These are phyloP conservation scores for Tetrapisispora iriomotensis DNA, from an alignment of 805 yeast species.

Conservation along the genomic window DNA sequence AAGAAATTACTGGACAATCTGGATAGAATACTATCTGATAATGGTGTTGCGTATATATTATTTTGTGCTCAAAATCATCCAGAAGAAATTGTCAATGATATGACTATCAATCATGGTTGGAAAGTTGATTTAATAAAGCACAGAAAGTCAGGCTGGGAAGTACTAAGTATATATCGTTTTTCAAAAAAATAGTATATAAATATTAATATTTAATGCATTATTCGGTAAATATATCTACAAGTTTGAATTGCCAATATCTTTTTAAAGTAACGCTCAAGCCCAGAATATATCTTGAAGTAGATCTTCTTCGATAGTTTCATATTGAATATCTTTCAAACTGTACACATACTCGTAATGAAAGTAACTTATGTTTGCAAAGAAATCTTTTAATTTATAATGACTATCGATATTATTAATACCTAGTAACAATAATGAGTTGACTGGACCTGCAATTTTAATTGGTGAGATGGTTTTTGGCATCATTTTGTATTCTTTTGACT, in stretches of 20 bases:
- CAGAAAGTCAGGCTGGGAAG: constrained; percentile 95
- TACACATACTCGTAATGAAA: constrained; percentile 39
- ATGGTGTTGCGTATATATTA: constrained; percentile 77
- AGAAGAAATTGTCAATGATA: constrained; percentile 39
- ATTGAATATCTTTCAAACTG: constrained; percentile 37
- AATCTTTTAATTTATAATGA: constrained; percentile 14
- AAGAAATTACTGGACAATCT: constrained; percentile 47
- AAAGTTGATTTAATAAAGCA: constrained; percentile 39
- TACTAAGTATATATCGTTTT: constrained; percentile 64
- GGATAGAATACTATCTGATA: constrained; percentile 38
- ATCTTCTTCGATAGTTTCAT: constrained; percentile 44
- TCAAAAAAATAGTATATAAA: too few species aligned
- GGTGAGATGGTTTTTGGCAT: background rate
- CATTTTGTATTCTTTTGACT: constrained; percentile 13
- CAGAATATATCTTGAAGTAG: constrained; percentile 46
- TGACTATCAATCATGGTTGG: constrained; percentile 42
- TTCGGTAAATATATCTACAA: constrained; percentile 1
- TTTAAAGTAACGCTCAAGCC: too few species aligned
- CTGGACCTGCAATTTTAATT: background rate
- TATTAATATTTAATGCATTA: too few species aligned
- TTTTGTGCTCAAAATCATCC: constrained; percentile 92
- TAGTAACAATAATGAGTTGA: constrained; percentile 7
- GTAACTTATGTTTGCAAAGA: constrained; percentile 15
- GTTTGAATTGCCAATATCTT: background rate
- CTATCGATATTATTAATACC: constrained; percentile 14